Percentiles rank a stretch among this genome's conserved stretches.
phyloP scores from a whole-genome alignment of 2,329 filamentous ascomycete genomes.

The Rutstroemia sp. region DNA sequence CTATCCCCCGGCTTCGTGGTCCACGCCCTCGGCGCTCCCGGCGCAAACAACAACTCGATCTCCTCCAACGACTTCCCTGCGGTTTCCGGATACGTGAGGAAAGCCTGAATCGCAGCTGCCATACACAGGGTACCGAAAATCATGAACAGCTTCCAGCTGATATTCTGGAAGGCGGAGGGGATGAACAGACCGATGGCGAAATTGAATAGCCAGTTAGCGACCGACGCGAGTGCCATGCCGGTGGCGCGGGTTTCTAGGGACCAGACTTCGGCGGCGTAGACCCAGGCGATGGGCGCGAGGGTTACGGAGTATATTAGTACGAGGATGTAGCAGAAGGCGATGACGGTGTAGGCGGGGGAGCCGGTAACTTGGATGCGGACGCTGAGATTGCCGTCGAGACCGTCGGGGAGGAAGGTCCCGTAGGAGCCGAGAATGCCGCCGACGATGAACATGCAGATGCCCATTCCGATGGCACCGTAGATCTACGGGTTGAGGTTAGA shows the following conservation, averaged over 20 bases:
- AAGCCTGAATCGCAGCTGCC: conserved; percentile 30
- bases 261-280: conserved; percentile 60
- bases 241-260: conserved; percentile 52
- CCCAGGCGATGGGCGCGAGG: conserved; percentile 55
- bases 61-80: conserved; percentile 29
- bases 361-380: conserved; percentile 46
- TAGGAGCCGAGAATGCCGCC: conserved; percentile 36
- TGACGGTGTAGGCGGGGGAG: conserved; percentile 50
- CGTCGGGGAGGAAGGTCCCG: conserved; percentile 35
- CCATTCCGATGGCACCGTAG: conserved; percentile 36
- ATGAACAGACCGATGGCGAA: conserved; percentile 53
- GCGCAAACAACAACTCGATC: conserved; percentile 29
- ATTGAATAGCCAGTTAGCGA: conserved; percentile 51
- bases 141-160: conserved; percentile 46
- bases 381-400: conserved; percentile 40
- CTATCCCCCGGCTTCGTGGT: conserved; percentile 14
- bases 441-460: conserved; percentile 38
- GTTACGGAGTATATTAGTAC: conserved; percentile 58
- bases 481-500: conserved; percentile 17
- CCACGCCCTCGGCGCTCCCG: conserved; percentile 19
- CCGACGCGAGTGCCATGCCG: conserved; percentile 49
- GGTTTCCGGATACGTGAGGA: conserved; percentile 30
- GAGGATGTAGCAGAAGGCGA: conserved; percentile 57
- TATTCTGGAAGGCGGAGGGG: conserved; percentile 50
- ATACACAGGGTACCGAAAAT: conserved; percentile 41